Evolutionary conservation across 352 stramenopile species (phyloP), one percentile per base, ranked within the genome.

Genomic region (Phytophthora sp.): DNA sequence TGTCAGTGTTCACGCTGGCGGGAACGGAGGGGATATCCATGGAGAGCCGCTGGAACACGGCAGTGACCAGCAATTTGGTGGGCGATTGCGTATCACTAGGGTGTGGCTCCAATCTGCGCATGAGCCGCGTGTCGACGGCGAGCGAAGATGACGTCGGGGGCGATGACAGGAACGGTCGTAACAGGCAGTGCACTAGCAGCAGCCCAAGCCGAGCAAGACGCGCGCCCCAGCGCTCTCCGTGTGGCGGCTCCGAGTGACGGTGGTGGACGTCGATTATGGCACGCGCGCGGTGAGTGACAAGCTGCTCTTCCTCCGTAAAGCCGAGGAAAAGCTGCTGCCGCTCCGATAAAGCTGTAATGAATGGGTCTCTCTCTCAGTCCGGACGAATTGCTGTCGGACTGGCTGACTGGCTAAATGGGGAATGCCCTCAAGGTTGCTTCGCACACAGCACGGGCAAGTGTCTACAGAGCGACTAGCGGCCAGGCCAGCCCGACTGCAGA

Each of bases 191-290:
- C 33, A 69, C 65, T 30, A 77, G 58, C 58, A 74, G 47, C 38
- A 71, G 62, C n/a, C 68, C 66, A 35, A 80, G 58, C 35, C 69
- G 69, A 57, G 69, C 73, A 41, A 80, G 73, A 38, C 69, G 66
- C 57, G 62, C 65, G 41, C 69, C 66, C 73, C 73, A 80, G 42
- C 62, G 70, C 65, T 68, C 54, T 64, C 57, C 57, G 46, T 46
- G 21, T 36, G 35, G 47, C 57, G 60, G 49, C 38, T 64, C 47
- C 31, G 21, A 20, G 39, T 23, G 38, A 31, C 24, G 21, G 50
- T 27, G 50, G 53, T 45, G 51, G 8, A 39, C 18, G 29, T 55
- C 51, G 45, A 77, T 69, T 24, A 26, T 70, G 33, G 39, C 51
- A 27, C 23, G 18, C 4, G 35, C 21, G 29, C 38, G 38, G 52